Evolutionary conservation across 768 basidiomycete genomes (phyloP).

Genomic region (Hericium alpestre): DNA sequence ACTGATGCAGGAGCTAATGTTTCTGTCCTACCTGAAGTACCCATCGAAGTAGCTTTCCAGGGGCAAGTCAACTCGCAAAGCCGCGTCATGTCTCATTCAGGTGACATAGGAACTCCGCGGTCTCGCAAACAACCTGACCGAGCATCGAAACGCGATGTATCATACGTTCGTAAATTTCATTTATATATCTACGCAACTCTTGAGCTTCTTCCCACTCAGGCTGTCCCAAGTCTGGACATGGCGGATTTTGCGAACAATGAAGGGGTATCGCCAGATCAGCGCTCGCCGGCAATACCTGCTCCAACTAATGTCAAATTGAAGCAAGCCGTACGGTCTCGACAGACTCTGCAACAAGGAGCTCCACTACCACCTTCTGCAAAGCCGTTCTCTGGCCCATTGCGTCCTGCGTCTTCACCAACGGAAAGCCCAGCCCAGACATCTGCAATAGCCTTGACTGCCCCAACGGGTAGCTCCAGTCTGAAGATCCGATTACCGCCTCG

Average conservation of each 20-base stretch:
- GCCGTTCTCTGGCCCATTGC: background rate
- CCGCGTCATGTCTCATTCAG: background rate
- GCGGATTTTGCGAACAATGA: background rate
- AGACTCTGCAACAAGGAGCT: background rate
- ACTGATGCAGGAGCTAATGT: background rate
- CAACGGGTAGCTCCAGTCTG: background rate
- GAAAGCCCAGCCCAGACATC: background rate
- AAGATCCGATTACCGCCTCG: background rate
- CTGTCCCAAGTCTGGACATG: background rate
- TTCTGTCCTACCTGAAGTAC: background rate
- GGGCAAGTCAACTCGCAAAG: background rate
- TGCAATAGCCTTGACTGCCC: background rate
- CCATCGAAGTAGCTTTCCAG: background rate
- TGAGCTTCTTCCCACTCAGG: background rate
- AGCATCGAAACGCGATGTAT: slow-evolving; percentile 12
- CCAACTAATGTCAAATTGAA: background rate
- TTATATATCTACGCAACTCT: background rate
- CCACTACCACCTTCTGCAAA: background rate
- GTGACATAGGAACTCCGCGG: background rate
- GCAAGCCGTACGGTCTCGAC: background rate
- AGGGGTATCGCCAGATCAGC: background rate
- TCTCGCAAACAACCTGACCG: slow-evolving; percentile 13
- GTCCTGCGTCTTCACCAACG: background rate
- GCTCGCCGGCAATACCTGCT: background rate
- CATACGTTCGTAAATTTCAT: slow-evolving; percentile 5